Evolutionary conservation across 176 grass and related monocot species (phyloP), one percentile per base, ranked within the genome.

Genomic region (Triticum timopheevii): DNA sequence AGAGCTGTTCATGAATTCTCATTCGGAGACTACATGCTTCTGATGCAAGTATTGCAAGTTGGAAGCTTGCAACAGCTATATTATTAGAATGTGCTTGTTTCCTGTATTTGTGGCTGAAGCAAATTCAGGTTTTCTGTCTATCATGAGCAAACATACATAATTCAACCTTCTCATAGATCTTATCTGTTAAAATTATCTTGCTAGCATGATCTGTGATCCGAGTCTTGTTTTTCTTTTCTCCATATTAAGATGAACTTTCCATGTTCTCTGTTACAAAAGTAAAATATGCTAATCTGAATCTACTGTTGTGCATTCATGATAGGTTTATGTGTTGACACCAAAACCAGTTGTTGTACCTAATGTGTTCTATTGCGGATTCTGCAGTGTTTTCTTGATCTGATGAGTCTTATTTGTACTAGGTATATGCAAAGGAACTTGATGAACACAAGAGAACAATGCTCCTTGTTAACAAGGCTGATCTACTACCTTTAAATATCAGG

Each of bases 381-480:
- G 6, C 35, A 22, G 8, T 6, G 31, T 74, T 84, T 67, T 45
- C 7, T 3, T 82, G 68, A 5, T 27, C 66, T 77, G 15, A 39
- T 81, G 20, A 19, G 50, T 13, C 73, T 84, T 84, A 12, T 90
- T 33, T 87, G 69, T 84, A 78, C 22, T 79, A 98, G 96, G 86
- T 68, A 88, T 96, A 98, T 73, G 90, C 92, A 64, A 77, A 63
- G 61, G 96, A 98, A 88, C 84, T 98, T 77, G 92, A 98, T 84
- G 90, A 87, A 33, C 91, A 94, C 86, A 98, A 95, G 88, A 88
- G 85, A 88, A 96, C 93, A 10, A 73, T 98, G 84, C 87, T 98
- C 10, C 96, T 98, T 86, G 96, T 98, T 45, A 98, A 98, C 76
- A 98, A 98, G 89, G 93, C 96, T 69, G 96, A 98, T 89, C 87